These are phyloP conservation scores for Danielia oregonensis DNA, from an alignment of 805 yeast genomes.

Conservation along the genomic window DNA sequence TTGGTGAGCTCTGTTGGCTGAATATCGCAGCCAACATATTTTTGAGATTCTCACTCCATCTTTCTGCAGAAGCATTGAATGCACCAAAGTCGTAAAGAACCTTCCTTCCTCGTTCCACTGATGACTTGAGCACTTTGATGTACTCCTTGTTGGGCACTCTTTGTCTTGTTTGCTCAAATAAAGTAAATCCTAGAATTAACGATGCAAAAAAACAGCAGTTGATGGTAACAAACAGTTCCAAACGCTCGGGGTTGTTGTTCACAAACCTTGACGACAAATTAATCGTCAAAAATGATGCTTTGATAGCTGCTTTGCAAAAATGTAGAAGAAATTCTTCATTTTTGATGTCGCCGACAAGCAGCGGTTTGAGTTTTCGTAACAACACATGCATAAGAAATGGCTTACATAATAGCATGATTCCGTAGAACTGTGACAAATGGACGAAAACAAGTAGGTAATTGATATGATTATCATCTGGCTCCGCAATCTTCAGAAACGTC, in stretches of 20 bases:
- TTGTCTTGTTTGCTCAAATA: neutral
- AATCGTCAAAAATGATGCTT: conserved; percentile 32
- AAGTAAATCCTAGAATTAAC: conserved; percentile 21
- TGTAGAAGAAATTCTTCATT: conserved; percentile 11
- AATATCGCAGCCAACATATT: neutral
- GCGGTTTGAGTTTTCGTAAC: conserved; percentile 5
- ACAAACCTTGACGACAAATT: conserved; percentile 25
- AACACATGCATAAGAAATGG: conserved; percentile 39
- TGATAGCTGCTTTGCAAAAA: conserved; percentile 35
- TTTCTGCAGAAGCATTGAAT: neutral
- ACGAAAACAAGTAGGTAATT: conserved; percentile 24
- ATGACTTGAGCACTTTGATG: neutral
- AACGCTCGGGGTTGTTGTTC: conserved; percentile 27
- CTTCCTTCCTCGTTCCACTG: neutral
- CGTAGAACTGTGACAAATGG: conserved; percentile 35
- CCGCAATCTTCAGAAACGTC: conserved; percentile 7
- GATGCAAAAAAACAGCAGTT: conserved; percentile 36
- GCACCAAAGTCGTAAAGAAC: neutral
- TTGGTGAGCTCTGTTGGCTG: neutral
- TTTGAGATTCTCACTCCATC: conserved; percentile 1
- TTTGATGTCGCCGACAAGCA: conserved; percentile 13
- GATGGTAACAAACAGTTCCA: conserved; percentile 31
- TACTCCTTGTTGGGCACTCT: neutral
- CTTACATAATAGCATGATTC: conserved; percentile 34
- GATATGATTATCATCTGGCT: neutral